These are phyloP conservation scores for Talaromyces sp. DNA, from an alignment of 2,329 filamentous ascomycete species.

Conservation along the genomic window DNA sequence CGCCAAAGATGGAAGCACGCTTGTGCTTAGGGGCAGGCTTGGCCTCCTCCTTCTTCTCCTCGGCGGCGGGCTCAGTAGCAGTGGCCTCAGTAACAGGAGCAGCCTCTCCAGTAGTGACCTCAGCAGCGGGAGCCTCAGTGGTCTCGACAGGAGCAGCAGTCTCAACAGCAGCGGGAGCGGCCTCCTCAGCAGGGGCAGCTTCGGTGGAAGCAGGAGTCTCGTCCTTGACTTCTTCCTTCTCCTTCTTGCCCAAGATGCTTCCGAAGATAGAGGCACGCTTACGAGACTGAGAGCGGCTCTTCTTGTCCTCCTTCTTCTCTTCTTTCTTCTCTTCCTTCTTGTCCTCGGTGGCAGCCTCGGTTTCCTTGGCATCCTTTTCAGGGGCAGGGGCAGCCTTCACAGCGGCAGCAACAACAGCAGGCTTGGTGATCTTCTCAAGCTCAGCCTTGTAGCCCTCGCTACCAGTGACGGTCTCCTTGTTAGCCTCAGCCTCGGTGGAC, in stretches of 20 bases:
- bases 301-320: constrained; percentile 36
- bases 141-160: constrained; percentile 31
- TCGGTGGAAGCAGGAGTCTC: constrained; percentile 29
- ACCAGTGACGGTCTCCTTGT: constrained; percentile 66
- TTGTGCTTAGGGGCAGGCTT: constrained; percentile 58
- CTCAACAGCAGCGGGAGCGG: constrained; percentile 30
- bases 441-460: constrained; percentile 85
- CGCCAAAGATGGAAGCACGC: constrained; percentile 79
- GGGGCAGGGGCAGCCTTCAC: constrained; percentile 10
- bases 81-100: constrained; percentile 33
- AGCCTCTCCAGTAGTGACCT: constrained; percentile 28
- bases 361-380: constrained; percentile 19
- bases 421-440: constrained; percentile 61
- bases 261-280: constrained; percentile 57
- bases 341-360: constrained; percentile 44
- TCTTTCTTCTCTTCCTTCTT: constrained; percentile 21
- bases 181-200: constrained; percentile 35
- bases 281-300: constrained; percentile 56
- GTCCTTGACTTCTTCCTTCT: constrained; percentile 43
- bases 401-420: constrained; percentile 33
- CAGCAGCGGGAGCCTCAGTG: constrained; percentile 21
- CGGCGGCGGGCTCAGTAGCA: constrained; percentile 31
- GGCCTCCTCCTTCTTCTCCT: constrained; percentile 39
- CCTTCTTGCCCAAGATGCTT: constrained; percentile 55
- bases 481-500: constrained; percentile 77